Percentiles rank a stretch among this genome's conserved stretches.
Conservation (phyloP, 2,329 filamentous ascomycete species). For the Chaetomium sp. region DNA sequence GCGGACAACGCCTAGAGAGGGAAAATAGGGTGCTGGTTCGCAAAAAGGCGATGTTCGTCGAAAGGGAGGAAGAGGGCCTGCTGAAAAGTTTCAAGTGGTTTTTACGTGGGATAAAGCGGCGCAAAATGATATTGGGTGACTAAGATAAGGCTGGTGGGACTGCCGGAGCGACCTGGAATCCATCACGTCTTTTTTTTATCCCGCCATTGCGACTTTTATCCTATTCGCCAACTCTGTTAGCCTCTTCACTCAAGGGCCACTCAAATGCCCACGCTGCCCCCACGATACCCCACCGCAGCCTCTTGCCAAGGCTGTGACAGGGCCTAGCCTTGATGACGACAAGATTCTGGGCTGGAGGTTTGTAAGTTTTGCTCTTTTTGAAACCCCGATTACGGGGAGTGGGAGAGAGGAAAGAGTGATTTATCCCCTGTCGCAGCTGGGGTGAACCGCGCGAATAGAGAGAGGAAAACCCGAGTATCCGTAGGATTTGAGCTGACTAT, state of each 20-base stretch:
- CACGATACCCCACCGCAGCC: conserved; percentile 16
- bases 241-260: conserved; percentile 9
- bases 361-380: background rate
- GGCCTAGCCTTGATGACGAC: conserved; percentile 27
- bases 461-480: background rate
- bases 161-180: conserved; percentile 16
- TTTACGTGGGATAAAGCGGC: conserved; percentile 24
- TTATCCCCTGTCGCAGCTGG: conserved; percentile 8
- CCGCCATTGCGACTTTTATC: conserved; percentile 27
- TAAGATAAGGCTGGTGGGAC: conserved; percentile 23
- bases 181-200: conserved; percentile 25
- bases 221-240: conserved; percentile 28
- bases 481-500: background rate
- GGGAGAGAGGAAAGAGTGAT: conserved; percentile 19
- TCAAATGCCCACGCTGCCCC: conserved; percentile 15
- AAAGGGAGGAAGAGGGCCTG: background rate
- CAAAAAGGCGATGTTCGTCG: conserved; percentile 1
- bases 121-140: conserved; percentile 27
- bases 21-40: background rate
- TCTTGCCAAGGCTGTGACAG: conserved; percentile 12
- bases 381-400: conserved; percentile 18
- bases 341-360: conserved; percentile 19
- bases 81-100: conserved; percentile 18
- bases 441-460: background rate
- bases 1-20: background rate